Evolutionary conservation across 257 asterid genomes (phyloP).

Genomic region (Eustoma russellianum): DNA sequence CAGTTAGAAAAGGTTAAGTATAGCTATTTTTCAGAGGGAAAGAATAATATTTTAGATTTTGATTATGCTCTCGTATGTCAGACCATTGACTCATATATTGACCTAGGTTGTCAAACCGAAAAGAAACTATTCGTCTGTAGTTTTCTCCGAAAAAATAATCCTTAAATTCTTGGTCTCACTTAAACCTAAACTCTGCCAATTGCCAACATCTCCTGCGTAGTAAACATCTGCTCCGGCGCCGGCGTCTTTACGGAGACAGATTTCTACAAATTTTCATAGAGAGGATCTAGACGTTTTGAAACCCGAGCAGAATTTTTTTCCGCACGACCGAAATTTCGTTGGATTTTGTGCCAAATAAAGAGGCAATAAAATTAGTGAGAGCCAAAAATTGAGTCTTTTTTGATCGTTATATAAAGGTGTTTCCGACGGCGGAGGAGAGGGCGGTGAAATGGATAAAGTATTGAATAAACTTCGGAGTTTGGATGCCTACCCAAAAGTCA

Average conservation of each 20-base stretch:
- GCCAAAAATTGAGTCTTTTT: conserved; percentile 4
- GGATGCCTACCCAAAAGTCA: conserved; percentile 94
- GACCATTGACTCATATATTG: too few species aligned
- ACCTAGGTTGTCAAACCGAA: too few species aligned
- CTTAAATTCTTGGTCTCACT: too few species aligned
- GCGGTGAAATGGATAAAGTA: conserved; percentile 37
- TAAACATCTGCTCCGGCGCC: conserved; percentile 5
- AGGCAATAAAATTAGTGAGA: too few species aligned
- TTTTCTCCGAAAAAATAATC: too few species aligned
- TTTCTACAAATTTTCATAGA: not conserved
- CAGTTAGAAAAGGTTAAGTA: too few species aligned
- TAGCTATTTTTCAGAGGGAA: too few species aligned
- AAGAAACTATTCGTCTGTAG: too few species aligned
- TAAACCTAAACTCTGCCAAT: too few species aligned
- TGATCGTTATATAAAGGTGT: not conserved
- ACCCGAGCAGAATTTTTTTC: not conserved
- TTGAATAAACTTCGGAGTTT: conserved; percentile 65
- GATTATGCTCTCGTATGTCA: too few species aligned
- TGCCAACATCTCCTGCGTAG: not conserved
- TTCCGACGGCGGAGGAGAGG: not conserved
- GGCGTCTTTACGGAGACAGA: conserved; percentile 6
- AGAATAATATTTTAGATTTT: too few species aligned
- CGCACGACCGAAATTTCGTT: not conserved
- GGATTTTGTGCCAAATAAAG: not conserved
- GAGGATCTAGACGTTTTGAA: not conserved